A percentile compares a stretch with the other conserved stretches of the same genome.
These are phyloP conservation scores for Mortierella antarctica DNA, from an alignment of 192 early-diverging fungal genomes.

Conservation along the genomic window DNA sequence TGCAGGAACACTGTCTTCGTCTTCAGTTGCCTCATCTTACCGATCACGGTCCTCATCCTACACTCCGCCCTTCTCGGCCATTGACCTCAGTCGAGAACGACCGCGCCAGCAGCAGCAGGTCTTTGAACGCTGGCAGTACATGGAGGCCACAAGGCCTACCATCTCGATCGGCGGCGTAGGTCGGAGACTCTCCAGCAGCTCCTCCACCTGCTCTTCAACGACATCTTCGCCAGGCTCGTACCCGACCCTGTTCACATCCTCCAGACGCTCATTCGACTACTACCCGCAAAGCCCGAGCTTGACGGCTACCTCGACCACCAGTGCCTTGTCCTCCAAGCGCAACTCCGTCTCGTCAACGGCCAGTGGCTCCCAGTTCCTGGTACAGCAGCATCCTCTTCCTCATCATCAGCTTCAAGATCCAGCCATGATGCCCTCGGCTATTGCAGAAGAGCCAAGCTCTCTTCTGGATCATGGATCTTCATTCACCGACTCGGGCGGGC, in stretches of 20 bases:
- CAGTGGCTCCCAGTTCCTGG: neutral
- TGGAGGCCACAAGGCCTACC: slow-evolving; percentile 8
- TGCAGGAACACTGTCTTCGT: slow-evolving; percentile 18
- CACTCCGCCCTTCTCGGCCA: slow-evolving; percentile 18
- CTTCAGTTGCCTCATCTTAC: slow-evolving; percentile 9
- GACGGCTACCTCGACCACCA: neutral
- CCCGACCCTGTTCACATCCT: slow-evolving; percentile 15
- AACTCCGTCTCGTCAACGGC: slow-evolving; percentile 8
- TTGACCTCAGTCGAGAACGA: slow-evolving; percentile 3
- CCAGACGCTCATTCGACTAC: slow-evolving; percentile 4
- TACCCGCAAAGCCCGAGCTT: slow-evolving; percentile 2
- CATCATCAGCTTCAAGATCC: too few species aligned
- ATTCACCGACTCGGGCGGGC: neutral
- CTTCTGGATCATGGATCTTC: neutral
- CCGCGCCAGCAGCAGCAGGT: slow-evolving; percentile 17
- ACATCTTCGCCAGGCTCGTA: slow-evolving; percentile 23
- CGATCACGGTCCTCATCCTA: neutral
- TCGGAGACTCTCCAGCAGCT: slow-evolving; percentile 18
- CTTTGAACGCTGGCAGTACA: slow-evolving; percentile 31
- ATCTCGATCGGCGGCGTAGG: slow-evolving; percentile 30
- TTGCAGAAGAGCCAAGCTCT: slow-evolving; percentile 9
- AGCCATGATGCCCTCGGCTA: slow-evolving; percentile 17
- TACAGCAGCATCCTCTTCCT: neutral
- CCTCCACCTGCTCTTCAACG: slow-evolving; percentile 20
- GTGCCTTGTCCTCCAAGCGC: slow-evolving; percentile 13